Conservation (phyloP, 495 filamentous ascomycete genomes). For the Chaetomium tenue region DNA sequence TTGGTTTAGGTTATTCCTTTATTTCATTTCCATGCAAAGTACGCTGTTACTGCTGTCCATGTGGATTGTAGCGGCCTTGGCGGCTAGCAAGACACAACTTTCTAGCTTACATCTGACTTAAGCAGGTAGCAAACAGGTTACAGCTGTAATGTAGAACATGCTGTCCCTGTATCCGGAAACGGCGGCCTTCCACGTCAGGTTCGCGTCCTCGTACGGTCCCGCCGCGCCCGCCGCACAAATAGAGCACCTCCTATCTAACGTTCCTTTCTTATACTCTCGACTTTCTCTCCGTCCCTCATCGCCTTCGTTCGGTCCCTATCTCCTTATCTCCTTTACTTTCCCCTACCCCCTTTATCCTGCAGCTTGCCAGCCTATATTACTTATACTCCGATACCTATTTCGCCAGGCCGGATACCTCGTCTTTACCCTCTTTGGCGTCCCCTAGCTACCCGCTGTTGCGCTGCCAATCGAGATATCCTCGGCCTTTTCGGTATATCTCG, state of each 20-base stretch:
- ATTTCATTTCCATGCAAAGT: no score
- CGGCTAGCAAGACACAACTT: no score
- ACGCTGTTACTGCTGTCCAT: no score
- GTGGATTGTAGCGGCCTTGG: no score
- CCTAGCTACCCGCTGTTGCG: conserved; percentile 18
- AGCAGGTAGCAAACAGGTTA: no score
- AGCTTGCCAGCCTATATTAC: conserved; percentile 14
- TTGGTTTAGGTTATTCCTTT: no score
- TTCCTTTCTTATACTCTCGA: conserved; percentile 24
- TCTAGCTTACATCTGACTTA: no score
- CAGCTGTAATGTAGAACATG: no score
- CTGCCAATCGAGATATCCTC: conserved; percentile 11
- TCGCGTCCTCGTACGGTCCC: conserved; percentile 13
- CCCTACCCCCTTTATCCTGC: neutral
- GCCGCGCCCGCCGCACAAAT: conserved; percentile 20
- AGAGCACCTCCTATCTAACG: conserved; percentile 23
- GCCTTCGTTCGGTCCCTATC: conserved; percentile 20
- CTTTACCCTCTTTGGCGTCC: conserved; percentile 20
- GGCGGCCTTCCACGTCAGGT: neutral
- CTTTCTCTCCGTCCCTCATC: conserved; percentile 19
- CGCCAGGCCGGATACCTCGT: conserved; percentile 18
- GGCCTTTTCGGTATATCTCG: conserved; percentile 19
- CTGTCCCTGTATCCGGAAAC: no score
- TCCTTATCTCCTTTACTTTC: conserved; percentile 10
- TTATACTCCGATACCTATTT: conserved; percentile 21